Conservation (phyloP, 2,329 filamentous ascomycete genomes). For the Rosellinia necatrix region DNA sequence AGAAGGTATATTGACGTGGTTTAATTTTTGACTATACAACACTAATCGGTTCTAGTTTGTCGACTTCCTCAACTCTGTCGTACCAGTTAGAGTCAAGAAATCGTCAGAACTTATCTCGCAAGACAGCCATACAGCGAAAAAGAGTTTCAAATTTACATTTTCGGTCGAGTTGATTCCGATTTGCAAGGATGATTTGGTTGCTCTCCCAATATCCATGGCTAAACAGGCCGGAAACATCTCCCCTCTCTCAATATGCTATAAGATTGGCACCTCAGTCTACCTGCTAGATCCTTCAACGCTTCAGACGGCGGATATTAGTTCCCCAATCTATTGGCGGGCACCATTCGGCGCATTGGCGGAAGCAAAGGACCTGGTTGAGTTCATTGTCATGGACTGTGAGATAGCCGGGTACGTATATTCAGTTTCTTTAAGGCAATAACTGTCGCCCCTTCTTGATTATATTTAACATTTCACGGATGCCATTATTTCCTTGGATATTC, state of each 20-base stretch:
- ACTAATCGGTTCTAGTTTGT: constrained; percentile 58
- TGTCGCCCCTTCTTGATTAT: no score
- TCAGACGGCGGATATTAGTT: constrained; percentile 84
- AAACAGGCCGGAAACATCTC: constrained; percentile 87
- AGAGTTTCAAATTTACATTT: constrained; percentile 93
- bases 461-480: no score
- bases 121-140: constrained; percentile 87
- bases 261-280: constrained; percentile 87
- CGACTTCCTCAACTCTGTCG: constrained; percentile 84
- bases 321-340: constrained; percentile 85
- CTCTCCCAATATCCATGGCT: constrained; percentile 85
- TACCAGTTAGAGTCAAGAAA: constrained; percentile 78
- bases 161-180: constrained; percentile 90
- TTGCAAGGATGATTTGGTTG: constrained; percentile 97
- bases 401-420: constrained; percentile 53
- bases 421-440: not conserved
- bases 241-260: constrained; percentile 83
- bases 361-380: constrained; percentile 83
- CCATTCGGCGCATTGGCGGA: constrained; percentile 87
- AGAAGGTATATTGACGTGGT: constrained; percentile 53
- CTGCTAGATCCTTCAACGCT: constrained; percentile 89
- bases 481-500: no score
- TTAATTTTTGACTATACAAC: not conserved
- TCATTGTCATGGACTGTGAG: constrained; percentile 94
- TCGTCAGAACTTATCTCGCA: constrained; percentile 93